These are phyloP conservation scores for Pestalotiopsis sp. DNA, from an alignment of 2,329 filamentous ascomycete species.

Conservation along the genomic window DNA sequence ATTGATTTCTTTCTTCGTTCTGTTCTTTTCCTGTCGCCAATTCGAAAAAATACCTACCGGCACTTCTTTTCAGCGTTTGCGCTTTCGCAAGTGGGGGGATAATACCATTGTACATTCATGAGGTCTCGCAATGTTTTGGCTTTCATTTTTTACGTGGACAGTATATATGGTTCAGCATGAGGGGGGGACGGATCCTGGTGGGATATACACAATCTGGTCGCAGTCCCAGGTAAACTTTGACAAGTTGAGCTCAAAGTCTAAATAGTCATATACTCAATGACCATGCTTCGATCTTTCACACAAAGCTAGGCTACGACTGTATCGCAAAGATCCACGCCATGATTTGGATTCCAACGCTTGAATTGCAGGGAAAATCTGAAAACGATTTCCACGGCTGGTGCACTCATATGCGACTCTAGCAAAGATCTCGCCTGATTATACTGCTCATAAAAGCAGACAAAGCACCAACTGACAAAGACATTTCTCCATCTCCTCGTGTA, in stretches of 20 bases:
- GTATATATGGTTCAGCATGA: not conserved
- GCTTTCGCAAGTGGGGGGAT: not conserved
- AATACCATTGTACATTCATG: not conserved
- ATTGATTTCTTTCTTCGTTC: not conserved
- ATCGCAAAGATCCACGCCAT: too few species aligned
- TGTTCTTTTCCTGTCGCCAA: not conserved
- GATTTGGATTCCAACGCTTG: too few species aligned
- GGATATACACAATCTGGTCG: too few species aligned
- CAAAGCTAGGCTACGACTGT: too few species aligned
- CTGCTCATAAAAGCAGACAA: not conserved
- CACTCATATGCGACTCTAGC: too few species aligned
- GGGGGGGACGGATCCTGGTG: not conserved
- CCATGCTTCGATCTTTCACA: too few species aligned
- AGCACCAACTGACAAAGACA: not conserved
- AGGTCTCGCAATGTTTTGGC: not conserved
- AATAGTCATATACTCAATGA: not conserved
- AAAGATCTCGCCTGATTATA: not conserved
- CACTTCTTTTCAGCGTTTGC: not conserved
- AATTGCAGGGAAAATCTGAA: not conserved
- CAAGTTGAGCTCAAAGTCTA: not conserved
- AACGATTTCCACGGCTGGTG: not conserved
- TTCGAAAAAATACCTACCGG: not conserved
- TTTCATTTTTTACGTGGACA: not conserved
- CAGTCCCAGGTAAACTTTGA: too few species aligned
- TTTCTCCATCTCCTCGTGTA: not conserved